Evolutionary conservation across 2,329 filamentous ascomycete genomes (phyloP).

Genomic region (Alternaria sp.): DNA sequence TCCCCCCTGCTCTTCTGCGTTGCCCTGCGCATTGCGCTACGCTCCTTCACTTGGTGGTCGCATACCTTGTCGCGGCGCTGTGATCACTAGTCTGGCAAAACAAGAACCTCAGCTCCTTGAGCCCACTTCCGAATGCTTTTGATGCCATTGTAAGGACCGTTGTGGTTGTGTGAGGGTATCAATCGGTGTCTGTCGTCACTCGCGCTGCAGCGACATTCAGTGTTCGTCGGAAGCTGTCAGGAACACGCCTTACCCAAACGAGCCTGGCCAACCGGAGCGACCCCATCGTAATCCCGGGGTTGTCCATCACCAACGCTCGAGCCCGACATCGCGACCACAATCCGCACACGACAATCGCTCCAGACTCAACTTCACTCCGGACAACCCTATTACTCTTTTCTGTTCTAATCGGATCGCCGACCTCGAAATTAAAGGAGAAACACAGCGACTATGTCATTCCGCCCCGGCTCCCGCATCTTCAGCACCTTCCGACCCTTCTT

Average conservation of each 20-base stretch:
- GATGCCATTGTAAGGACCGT: constrained; percentile 71
- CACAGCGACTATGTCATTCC: constrained; percentile 61
- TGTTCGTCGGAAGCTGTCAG: constrained; percentile 32
- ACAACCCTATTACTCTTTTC: constrained; percentile 53
- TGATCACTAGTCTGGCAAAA: constrained; percentile 95
- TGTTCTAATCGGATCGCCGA: constrained; percentile 43
- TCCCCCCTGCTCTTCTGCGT: not conserved
- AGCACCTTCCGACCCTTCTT: constrained; percentile 61
- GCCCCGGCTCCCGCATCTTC: constrained; percentile 66
- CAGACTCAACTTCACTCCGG: constrained; percentile 1
- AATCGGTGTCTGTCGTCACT: constrained; percentile 29
- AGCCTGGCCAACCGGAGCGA: constrained; percentile 34
- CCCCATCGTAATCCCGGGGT: constrained; percentile 39
- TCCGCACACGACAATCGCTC: constrained; percentile 8
- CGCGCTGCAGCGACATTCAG: constrained; percentile 20
- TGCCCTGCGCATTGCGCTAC: constrained; percentile 5
- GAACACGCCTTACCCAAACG: constrained; percentile 17
- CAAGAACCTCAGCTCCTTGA: constrained; percentile 96
- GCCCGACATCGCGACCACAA: constrained; percentile 29
- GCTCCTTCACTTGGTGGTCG: constrained; percentile 13
- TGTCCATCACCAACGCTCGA: constrained; percentile 23
- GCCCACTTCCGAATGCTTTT: constrained; percentile 84
- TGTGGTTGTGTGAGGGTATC: constrained; percentile 16
- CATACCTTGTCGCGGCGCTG: constrained; percentile 85
- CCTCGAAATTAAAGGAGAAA: constrained; percentile 11